Evolutionary conservation across 1,139 yeast genomes (phyloP).

Genomic region (Kodamaea arcana): DNA sequence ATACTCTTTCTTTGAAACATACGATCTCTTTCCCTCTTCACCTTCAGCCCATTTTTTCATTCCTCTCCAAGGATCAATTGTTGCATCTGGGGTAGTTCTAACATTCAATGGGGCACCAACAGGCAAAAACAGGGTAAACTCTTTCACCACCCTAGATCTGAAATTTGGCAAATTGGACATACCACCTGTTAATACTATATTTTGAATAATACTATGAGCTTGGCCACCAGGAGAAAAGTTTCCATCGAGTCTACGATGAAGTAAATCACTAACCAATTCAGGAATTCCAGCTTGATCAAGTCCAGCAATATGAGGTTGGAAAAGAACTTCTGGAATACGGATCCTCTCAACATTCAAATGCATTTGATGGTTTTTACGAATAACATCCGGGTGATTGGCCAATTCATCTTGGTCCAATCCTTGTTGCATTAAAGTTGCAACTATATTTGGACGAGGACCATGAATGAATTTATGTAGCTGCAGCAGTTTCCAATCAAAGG

Average conservation of each 20-base stretch:
- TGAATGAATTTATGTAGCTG: slow-evolving; percentile 77
- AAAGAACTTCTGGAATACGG: slow-evolving; percentile 85
- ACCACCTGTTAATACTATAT: slow-evolving; percentile 87
- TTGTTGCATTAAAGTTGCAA: slow-evolving; percentile 40
- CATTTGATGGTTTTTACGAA: slow-evolving; percentile 64
- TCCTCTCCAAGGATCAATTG: slow-evolving; percentile 88
- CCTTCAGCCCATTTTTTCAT: slow-evolving; percentile 76
- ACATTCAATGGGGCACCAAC: slow-evolving; percentile 60
- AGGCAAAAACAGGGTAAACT: slow-evolving; percentile 70
- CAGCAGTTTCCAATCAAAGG: slow-evolving; percentile 80
- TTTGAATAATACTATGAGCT: slow-evolving; percentile 48
- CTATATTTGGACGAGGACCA: slow-evolving; percentile 72
- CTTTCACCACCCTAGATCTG: slow-evolving; percentile 59
- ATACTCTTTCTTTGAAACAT: slow-evolving; percentile 67
- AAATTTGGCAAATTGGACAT: slow-evolving; percentile 64
- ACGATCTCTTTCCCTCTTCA: slow-evolving; percentile 44
- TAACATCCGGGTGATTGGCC: slow-evolving; percentile 42
- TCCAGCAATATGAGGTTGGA: slow-evolving; percentile 95
- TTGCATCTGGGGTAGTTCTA: slow-evolving; percentile 61
- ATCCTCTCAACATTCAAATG: slow-evolving; percentile 89
- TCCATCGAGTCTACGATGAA: slow-evolving; percentile 57
- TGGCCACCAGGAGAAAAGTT: slow-evolving; percentile 51
- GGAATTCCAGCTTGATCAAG: slow-evolving; percentile 89
- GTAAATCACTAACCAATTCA: slow-evolving; percentile 69
- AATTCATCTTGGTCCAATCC: slow-evolving; percentile 43